Evolutionary conservation across 2,329 filamentous ascomycete species (phyloP).

Genomic region (Calonectria honghensis): DNA sequence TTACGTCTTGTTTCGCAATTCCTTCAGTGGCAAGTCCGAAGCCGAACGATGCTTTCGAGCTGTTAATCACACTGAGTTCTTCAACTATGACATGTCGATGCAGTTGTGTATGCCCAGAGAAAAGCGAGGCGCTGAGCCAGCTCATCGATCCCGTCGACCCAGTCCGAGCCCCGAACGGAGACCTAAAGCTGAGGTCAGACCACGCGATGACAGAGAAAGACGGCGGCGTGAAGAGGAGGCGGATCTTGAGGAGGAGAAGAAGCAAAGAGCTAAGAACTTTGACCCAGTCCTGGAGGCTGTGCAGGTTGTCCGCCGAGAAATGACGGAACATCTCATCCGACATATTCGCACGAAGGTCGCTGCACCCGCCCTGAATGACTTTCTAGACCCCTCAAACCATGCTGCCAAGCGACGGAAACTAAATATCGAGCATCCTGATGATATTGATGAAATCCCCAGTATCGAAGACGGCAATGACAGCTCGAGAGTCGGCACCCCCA

Average conservation of each 20-base stretch:
- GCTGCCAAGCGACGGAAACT: slow-evolving; percentile 85
- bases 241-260: slow-evolving; percentile 93
- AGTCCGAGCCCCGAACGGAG: slow-evolving; percentile 61
- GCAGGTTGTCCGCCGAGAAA: slow-evolving; percentile 84
- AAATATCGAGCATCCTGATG: slow-evolving; percentile 83
- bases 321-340: slow-evolving; percentile 89
- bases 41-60: slow-evolving; percentile 86
- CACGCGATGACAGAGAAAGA: slow-evolving; percentile 78
- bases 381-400: slow-evolving; percentile 88
- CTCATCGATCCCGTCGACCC: slow-evolving; percentile 55
- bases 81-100: slow-evolving; percentile 95
- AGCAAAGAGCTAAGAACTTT: slow-evolving; percentile 88
- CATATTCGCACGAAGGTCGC: slow-evolving; percentile 93
- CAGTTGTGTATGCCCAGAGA: slow-evolving; percentile 74
- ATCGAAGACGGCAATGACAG: slow-evolving; percentile 78
- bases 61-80: slow-evolving; percentile 88
- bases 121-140: slow-evolving; percentile 51
- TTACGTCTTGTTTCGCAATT: slow-evolving; percentile 92
- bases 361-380: slow-evolving; percentile 85
- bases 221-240: slow-evolving; percentile 83
- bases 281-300: slow-evolving; percentile 93
- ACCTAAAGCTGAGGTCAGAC: slow-evolving; percentile 48
- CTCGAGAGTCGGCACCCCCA: slow-evolving; percentile 79
- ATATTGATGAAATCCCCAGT: slow-evolving; percentile 69
- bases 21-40: slow-evolving; percentile 84